Percentiles rank a stretch among this genome's conserved stretches.
Conservation (phyloP, 768 basidiomycete genomes). For the Favolaschia claudopus region DNA sequence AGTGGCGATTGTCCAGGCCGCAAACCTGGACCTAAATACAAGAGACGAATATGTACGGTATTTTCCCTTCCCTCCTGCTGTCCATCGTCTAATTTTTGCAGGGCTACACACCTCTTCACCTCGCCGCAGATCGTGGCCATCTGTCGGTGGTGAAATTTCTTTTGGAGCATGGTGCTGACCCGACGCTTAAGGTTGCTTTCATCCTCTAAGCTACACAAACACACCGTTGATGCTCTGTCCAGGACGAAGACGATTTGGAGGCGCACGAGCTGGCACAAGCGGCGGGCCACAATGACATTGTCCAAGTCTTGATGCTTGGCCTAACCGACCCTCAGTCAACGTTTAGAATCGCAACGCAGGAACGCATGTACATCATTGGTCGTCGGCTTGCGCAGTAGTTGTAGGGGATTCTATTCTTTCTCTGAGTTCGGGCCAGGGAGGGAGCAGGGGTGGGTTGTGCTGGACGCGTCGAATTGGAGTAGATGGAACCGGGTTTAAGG, state of each 20-base stretch:
- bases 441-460: slow-evolving; percentile 8
- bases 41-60: slow-evolving; percentile 78
- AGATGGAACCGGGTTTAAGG: slow-evolving; percentile 63
- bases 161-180: slow-evolving; percentile 70
- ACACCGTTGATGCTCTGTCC: not conserved
- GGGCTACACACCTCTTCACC: slow-evolving; percentile 90
- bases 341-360: not conserved
- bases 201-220: not conserved
- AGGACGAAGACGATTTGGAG: slow-evolving; percentile 76
- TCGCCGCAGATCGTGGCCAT: slow-evolving; percentile 86
- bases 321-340: not conserved
- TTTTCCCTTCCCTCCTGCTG: not conserved
- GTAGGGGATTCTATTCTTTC: slow-evolving; percentile 17
- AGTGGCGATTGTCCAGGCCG: slow-evolving; percentile 47
- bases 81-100: slow-evolving; percentile 38
- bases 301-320: slow-evolving; percentile 33
- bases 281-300: slow-evolving; percentile 64
- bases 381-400: slow-evolving; percentile 1
- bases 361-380: not conserved
- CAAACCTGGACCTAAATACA: slow-evolving; percentile 60
- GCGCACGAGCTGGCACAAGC: slow-evolving; percentile 66
- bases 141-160: slow-evolving; percentile 62
- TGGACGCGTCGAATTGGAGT: slow-evolving; percentile 43
- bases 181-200: slow-evolving; percentile 61
- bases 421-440: slow-evolving; percentile 7